A percentile compares a stretch with the other conserved stretches of the same genome.
These are phyloP conservation scores for Macrocystidia cucumis DNA, from an alignment of 1,284 basidiomycete genomes.

Conservation along the genomic window DNA sequence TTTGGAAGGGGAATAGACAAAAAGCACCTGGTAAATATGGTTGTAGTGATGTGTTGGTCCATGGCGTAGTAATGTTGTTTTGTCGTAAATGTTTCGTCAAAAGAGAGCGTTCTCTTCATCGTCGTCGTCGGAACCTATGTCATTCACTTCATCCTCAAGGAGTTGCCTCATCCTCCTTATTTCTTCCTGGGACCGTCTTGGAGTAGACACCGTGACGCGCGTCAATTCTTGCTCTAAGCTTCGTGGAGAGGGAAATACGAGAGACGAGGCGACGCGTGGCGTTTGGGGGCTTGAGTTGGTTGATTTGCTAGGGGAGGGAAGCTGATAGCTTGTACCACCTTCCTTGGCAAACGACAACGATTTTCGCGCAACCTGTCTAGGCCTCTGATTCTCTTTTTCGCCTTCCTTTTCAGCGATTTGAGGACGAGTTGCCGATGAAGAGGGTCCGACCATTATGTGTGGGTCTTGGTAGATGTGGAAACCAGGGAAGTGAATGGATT, in stretches of 20 bases:
- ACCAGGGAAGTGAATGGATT: conserved; percentile 67
- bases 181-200: conserved; percentile 14
- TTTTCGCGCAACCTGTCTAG: too few species aligned
- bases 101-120: too few species aligned
- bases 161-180: conserved; percentile 18
- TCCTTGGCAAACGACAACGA: too few species aligned
- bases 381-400: conserved; percentile 58
- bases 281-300: too few species aligned
- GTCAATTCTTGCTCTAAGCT: conserved; percentile 10
- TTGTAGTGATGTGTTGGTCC: too few species aligned
- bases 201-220: conserved; percentile 13
- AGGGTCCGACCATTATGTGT: conserved; percentile 24
- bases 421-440: conserved; percentile 8
- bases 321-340: too few species aligned
- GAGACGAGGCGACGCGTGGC: conserved; percentile 26
- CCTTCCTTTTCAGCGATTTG: conserved; percentile 22
- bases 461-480: conserved; percentile 56
- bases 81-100: too few species aligned
- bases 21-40: too few species aligned
- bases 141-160: conserved; percentile 23
- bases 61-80: too few species aligned
- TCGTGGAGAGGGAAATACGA: conserved; percentile 12
- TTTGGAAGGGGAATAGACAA: too few species aligned
- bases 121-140: conserved; percentile 14
- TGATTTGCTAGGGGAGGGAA: too few species aligned